Evolutionary conservation across 345 rosid genomes (phyloP).

Genomic region (Dipteronia sinensis): DNA sequence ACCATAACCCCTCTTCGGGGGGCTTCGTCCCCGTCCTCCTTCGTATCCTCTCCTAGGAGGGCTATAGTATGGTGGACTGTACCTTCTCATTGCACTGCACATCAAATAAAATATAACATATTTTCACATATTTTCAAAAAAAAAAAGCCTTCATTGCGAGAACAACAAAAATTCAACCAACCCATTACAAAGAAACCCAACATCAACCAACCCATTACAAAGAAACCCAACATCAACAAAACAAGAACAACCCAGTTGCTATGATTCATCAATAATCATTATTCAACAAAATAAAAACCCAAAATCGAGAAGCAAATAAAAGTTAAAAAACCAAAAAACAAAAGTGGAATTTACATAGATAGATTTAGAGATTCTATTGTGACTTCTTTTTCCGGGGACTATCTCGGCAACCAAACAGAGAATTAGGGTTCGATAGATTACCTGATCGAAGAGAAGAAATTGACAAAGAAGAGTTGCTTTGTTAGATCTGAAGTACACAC

Average conservation of each 20-base stretch:
- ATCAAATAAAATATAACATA: constrained; percentile 3
- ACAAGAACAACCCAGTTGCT: neutral
- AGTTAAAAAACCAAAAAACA: neutral
- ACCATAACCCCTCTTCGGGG: constrained; percentile 66
- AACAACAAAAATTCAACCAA: neutral
- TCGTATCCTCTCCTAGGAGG: constrained; percentile 90
- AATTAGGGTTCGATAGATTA: neutral
- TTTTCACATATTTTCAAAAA: neutral
- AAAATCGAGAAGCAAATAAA: neutral
- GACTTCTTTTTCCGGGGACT: neutral
- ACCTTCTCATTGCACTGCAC: constrained; percentile 71
- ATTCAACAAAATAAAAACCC: neutral
- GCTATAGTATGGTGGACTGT: constrained; percentile 76
- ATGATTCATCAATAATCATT: neutral
- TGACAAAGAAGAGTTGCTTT: neutral
- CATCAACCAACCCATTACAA: neutral
- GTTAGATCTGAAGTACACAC: neutral
- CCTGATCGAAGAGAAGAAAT: neutral
- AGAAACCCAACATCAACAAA: neutral
- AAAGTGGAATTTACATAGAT: neutral
- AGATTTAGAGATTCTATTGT: neutral
- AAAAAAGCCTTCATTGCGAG: neutral
- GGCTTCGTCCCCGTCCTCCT: constrained; percentile 76
- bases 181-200: neutral
- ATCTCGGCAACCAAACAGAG: constrained; percentile 9